Base-by-base conservation (phyloP, 1,284 basidiomycete genomes). In the Cutaneotrichosporon cavernicola region DNA sequence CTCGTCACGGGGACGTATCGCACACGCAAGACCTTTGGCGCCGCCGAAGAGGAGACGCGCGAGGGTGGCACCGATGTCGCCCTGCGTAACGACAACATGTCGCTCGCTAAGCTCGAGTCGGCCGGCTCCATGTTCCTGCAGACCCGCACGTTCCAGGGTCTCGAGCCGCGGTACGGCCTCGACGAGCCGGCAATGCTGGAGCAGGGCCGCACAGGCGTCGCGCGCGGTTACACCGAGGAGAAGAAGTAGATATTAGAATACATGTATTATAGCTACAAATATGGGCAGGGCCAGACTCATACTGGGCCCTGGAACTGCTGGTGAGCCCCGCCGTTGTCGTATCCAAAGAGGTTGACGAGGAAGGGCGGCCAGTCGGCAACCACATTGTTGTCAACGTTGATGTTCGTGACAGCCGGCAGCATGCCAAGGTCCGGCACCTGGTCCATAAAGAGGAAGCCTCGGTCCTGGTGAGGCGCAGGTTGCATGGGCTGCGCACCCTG, bases 141-240 rank as follows among this genome's bases (percentile, higher is more conserved):
- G n/a, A 71, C 63, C 30, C 72, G 94, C 32, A 86, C 86, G 0
- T 99, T 90, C 82, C 86, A 85, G 62, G 97, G 96, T 0, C 82
- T 99, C 13, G 95, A 98, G 69, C 83, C 86, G 32, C 84, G 90
- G 11, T 73, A 90, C 16, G 94, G 92, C 0, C 82, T 90, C 76
- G 91, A 96, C 73, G 86, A 84, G 10, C 93, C 95, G 0, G 87
- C 90, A 65, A 74, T 88, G 55, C 81, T 99, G 61, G 92, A 97
- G 80, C 89, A 96, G 78, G 96, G 92, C 1, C 83, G 92, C 63
- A 90, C 85, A 69, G 96, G 96, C 5, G 90, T 97, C 58, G 94
- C 96, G 36, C 86, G 89, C 68, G 91, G 90, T 5, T 98, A 99
- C 77, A 82, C 84, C 16, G 83, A 78, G 65, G 80, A 81, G 70